These are phyloP conservation scores for Aspergillus eucalypticola DNA, from an alignment of 2,329 filamentous ascomycete species.

Conservation along the genomic window DNA sequence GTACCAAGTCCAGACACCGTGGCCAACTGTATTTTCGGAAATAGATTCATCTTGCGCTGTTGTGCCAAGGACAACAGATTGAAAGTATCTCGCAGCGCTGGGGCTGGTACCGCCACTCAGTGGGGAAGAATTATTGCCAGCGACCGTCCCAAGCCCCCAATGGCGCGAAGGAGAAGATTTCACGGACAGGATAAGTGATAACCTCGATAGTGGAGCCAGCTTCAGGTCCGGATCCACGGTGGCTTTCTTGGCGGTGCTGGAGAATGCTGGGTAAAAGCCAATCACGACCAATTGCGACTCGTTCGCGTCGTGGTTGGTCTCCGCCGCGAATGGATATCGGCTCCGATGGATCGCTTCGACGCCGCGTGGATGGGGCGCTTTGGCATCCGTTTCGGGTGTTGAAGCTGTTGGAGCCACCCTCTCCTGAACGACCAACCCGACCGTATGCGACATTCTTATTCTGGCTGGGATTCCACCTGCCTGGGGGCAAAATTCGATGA, in stretches of 20 bases:
- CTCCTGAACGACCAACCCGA: background rate
- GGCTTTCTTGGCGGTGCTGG: constrained; percentile 12
- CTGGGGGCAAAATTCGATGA: background rate
- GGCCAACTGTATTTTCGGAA: background rate
- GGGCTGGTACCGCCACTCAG: background rate
- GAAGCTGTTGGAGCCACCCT: background rate
- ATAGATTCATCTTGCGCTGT: background rate
- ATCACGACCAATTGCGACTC: background rate
- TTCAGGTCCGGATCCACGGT: constrained; percentile 8
- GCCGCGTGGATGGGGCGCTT: constrained; percentile 4
- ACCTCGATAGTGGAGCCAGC: background rate
- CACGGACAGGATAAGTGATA: background rate
- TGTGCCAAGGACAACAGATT: background rate
- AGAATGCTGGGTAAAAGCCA: background rate
- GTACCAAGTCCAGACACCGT: background rate
- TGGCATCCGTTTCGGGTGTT: background rate
- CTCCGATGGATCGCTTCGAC: background rate
- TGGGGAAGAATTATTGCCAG: background rate
- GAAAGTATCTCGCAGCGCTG: background rate
- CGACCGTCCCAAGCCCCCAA: background rate
- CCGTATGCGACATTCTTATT: background rate
- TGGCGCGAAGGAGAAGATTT: background rate
- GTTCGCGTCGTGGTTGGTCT: constrained; percentile 3
- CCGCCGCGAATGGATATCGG: background rate
- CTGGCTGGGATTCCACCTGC: background rate